Conservation (phyloP, 331 rosid genomes). For the Acacia pycnantha region DNA sequence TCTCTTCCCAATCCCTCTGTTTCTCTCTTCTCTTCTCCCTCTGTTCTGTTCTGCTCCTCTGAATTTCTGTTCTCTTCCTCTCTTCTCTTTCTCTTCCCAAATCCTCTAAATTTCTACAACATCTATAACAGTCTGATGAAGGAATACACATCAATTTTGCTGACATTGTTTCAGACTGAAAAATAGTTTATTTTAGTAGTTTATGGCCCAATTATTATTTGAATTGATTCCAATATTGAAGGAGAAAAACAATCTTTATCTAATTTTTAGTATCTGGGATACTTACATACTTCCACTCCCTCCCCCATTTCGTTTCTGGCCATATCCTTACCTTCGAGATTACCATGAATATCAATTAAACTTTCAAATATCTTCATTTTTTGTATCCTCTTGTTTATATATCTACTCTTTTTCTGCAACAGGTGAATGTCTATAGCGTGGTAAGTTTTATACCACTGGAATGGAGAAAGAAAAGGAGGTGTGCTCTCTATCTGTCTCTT, state of each 20-base stretch:
- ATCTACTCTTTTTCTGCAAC: slow-evolving; percentile 18
- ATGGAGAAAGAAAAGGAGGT: slow-evolving; percentile 91
- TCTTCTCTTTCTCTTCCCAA: no score
- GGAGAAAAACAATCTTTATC: neutral
- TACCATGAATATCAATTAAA: slow-evolving; percentile 6
- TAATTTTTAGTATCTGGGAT: neutral
- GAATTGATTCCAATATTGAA: neutral
- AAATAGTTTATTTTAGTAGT: slow-evolving; percentile 1
- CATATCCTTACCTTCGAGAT: neutral
- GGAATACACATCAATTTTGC: neutral
- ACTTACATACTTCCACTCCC: neutral
- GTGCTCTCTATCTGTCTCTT: neutral
- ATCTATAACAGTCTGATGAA: no score
- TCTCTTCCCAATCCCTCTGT: no score
- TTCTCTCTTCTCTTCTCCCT: no score
- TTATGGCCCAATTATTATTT: neutral
- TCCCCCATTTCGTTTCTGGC: neutral
- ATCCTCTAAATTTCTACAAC: no score
- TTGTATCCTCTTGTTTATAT: neutral
- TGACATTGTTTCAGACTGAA: neutral
- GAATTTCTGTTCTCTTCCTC: no score
- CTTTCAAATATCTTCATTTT: neutral
- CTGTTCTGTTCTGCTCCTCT: no score
- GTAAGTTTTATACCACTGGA: slow-evolving; percentile 85
- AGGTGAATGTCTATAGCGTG: slow-evolving; percentile 72